Conservation (phyloP, 2,329 filamentous ascomycete genomes). For the Diaporthe sp. region DNA sequence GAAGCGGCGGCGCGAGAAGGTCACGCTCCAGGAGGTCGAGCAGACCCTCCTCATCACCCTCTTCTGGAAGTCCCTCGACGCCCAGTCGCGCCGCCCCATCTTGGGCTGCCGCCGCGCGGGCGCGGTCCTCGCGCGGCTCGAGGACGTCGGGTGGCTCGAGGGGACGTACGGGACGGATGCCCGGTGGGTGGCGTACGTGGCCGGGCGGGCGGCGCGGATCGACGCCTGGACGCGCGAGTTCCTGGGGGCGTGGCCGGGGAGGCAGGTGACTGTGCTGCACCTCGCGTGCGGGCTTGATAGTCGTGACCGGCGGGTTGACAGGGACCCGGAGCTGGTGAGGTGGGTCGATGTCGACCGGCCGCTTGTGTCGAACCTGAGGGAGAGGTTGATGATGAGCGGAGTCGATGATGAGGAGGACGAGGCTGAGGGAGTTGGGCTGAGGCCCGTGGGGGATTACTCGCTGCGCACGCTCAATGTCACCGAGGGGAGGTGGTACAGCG, state of each 20-base stretch:
- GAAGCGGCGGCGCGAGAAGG: not conserved
- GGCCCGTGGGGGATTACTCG: slow-evolving; percentile 20
- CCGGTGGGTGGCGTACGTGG: slow-evolving; percentile 31
- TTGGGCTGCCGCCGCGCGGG: slow-evolving; percentile 18
- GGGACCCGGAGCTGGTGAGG: slow-evolving; percentile 24
- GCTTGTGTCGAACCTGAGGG: slow-evolving; percentile 33
- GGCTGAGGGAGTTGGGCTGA: not conserved
- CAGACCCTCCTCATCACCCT: not conserved
- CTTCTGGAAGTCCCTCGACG: slow-evolving; percentile 13
- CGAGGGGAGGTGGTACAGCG: slow-evolving; percentile 27
- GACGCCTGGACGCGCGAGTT: slow-evolving; percentile 36
- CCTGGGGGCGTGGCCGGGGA: not conserved
- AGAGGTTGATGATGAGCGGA: not conserved
- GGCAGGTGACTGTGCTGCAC: slow-evolving; percentile 35
- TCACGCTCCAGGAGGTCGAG: not conserved
- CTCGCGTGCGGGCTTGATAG: slow-evolving; percentile 38
- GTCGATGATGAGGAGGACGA: not conserved
- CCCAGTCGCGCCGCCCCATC: not conserved
- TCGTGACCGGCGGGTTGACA: slow-evolving; percentile 14
- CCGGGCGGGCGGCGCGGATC: slow-evolving; percentile 20
- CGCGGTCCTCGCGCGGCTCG: slow-evolving; percentile 15
- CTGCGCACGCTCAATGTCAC: slow-evolving; percentile 25
- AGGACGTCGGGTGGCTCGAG: not conserved
- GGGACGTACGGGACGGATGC: slow-evolving; percentile 12
- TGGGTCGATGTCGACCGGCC: slow-evolving; percentile 38